These are phyloP conservation scores for Candida schatavii DNA, from an alignment of 805 yeast genomes.

Conservation along the genomic window DNA sequence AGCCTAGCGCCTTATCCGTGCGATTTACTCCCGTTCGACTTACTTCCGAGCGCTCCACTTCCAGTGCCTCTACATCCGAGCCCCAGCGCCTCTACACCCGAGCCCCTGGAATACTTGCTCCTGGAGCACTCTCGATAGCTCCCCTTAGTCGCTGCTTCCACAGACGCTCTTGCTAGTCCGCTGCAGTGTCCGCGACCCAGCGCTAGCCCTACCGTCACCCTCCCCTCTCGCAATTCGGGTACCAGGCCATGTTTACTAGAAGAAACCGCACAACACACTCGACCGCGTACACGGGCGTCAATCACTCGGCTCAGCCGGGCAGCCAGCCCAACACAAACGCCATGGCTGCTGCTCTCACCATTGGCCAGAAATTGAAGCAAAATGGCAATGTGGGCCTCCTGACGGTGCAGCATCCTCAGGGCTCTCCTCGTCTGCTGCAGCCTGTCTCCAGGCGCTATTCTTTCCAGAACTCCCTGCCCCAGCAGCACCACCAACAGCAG, in stretches of 20 bases:
- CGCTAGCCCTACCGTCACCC: too few species aligned
- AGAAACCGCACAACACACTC: conserved; percentile 29
- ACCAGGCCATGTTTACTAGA: conserved; percentile 28
- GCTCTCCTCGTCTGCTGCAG: background rate
- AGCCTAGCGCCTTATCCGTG: too few species aligned
- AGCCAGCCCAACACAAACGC: conserved; percentile 38
- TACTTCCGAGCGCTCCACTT: too few species aligned
- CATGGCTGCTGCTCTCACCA: conserved; percentile 44
- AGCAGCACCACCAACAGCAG: background rate
- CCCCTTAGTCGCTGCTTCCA: too few species aligned
- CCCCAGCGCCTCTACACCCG: too few species aligned
- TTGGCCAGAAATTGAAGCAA: conserved; percentile 31
- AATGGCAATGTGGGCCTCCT: conserved; percentile 11
- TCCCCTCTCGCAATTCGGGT: too few species aligned
- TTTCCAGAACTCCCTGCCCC: background rate
- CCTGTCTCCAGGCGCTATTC: background rate
- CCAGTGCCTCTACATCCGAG: too few species aligned
- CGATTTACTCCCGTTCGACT: too few species aligned
- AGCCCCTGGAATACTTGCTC: too few species aligned
- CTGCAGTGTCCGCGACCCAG: too few species aligned
- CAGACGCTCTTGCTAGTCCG: too few species aligned
- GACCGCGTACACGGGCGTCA: conserved; percentile 44
- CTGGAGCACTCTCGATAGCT: too few species aligned
- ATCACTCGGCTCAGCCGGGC: conserved; percentile 29
- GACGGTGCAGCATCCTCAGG: conserved; percentile 7